A percentile compares a stretch with the other conserved stretches of the same genome.
Conservation (phyloP, 164 flowering plant species). For the Euptelea pleiosperma region DNA sequence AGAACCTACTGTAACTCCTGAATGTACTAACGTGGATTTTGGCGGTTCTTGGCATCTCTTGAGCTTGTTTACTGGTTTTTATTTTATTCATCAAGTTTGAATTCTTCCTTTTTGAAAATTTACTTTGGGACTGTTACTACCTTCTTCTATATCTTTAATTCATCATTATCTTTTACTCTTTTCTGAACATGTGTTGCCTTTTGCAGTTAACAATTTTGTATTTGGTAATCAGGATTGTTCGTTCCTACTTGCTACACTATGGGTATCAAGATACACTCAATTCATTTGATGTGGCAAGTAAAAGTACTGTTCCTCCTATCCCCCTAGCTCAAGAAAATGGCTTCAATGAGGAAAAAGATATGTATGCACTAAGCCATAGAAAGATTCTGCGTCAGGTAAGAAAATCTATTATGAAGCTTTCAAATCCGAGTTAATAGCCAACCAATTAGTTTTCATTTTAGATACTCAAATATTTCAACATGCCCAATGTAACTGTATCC, state of each 20-base stretch:
- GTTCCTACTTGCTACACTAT: conserved; percentile 85
- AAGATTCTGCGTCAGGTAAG: conserved; percentile 77
- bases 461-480: no score
- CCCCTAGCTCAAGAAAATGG: conserved; percentile 59
- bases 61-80: no score
- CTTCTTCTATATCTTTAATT: not conserved
- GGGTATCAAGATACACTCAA: conserved; percentile 92
- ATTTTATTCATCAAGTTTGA: not conserved
- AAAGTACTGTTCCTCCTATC: conserved; percentile 63
- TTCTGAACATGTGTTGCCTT: not conserved
- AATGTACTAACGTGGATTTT: not conserved
- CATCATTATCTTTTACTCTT: no score
- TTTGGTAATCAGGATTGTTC: conserved; percentile 61
- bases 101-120: not conserved
- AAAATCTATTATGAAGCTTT: not conserved
- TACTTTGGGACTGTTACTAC: not conserved
- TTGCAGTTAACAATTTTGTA: not conserved
- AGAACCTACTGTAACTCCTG: not conserved
- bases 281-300: conserved; percentile 66
- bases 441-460: no score
- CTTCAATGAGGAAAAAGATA: conserved; percentile 41
- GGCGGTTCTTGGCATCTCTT: not conserved
- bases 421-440: not conserved
- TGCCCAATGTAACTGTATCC: no score
- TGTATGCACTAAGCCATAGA: conserved; percentile 66